phyloP scores from a whole-genome alignment of 805 yeast species.

The Barnettozyma californica region DNA sequence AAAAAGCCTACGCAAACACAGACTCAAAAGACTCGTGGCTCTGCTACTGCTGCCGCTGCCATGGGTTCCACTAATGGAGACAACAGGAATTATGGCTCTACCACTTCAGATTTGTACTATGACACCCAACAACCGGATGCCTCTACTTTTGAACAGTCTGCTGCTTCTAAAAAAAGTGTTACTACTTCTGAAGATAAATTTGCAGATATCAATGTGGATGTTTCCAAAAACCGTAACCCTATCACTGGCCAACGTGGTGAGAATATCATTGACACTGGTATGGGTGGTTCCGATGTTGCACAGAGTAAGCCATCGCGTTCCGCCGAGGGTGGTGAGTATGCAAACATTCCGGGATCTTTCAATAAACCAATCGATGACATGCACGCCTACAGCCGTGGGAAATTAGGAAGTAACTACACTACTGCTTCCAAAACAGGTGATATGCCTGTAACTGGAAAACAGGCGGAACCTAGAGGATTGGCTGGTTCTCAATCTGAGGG shows the following conservation, averaged over 20 bases:
- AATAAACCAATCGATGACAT: background rate
- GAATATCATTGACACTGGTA: background rate
- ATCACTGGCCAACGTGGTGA: constrained; percentile 8
- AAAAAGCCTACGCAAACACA: background rate
- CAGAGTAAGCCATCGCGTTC: background rate
- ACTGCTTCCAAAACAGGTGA: background rate
- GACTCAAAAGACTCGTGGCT: background rate
- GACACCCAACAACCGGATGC: background rate
- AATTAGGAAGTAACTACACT: background rate
- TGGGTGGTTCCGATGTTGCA: background rate
- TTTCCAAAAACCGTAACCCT: constrained; percentile 14
- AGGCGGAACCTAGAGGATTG: background rate
- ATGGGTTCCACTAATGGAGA: background rate
- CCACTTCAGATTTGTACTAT: background rate
- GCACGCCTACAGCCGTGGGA: background rate
- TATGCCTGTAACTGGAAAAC: background rate
- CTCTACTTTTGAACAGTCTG: background rate
- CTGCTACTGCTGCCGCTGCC: background rate
- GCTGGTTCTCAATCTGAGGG: background rate
- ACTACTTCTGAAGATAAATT: background rate
- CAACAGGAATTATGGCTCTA: background rate
- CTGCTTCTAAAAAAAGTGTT: background rate
- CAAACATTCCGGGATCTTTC: constrained; percentile 4
- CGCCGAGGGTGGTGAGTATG: background rate
- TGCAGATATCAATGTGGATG: constrained; percentile 6